Evolutionary conservation across 2,329 filamentous ascomycete species (phyloP), one percentile per base, ranked within the genome.

Genomic region (Diplodia mutila): DNA sequence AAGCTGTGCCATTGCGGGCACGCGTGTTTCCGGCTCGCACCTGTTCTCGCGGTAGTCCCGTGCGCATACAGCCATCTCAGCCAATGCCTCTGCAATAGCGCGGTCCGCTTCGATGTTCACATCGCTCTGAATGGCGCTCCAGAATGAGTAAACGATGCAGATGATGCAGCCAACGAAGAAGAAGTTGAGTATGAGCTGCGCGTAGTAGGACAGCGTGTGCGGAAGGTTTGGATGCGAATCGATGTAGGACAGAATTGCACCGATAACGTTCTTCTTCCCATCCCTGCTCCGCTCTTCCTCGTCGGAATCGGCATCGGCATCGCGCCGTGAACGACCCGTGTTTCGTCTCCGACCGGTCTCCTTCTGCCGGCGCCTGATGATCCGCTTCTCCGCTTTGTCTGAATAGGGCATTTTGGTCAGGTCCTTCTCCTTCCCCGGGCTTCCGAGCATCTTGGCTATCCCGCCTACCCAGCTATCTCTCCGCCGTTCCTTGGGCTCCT

Each of bases 11-110:
- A 98, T 83, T 0, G 91, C 92, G 0, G 94, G 94, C 3, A 91
- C 80, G 16, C 90, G 86, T 21, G 85, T 85, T 2, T 86, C 84
- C 0, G 85, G 86, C 1, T 85, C 86, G 77, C 95, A 99, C 46
- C 85, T 84, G 74, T 99, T 99, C 57, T 88, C 85, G 1, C 85
- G 82, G 78, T 91, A 99, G 70, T 94, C 85, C 48, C 87, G 86
- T 2, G 87, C 85, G 77, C 95, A 99, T 7, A 84, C 82, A 1
- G 87, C 85, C 77, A 95, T 95, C 70, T 93, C 88, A 12, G 87
- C 86, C 69, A 94, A 80, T 25, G 95, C 87, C 16, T 88, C 86
- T 2, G 86, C 83, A n/a, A 89, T 87, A 14, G 89, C 89, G 66
- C 88, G 87, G 53, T 90, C 85, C 11, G 90, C 88, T 42, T 91